Evolutionary conservation across 345 rosid species (phyloP), one percentile per base, ranked within the genome.

Genomic region (Bruguiera sexangula): DNA sequence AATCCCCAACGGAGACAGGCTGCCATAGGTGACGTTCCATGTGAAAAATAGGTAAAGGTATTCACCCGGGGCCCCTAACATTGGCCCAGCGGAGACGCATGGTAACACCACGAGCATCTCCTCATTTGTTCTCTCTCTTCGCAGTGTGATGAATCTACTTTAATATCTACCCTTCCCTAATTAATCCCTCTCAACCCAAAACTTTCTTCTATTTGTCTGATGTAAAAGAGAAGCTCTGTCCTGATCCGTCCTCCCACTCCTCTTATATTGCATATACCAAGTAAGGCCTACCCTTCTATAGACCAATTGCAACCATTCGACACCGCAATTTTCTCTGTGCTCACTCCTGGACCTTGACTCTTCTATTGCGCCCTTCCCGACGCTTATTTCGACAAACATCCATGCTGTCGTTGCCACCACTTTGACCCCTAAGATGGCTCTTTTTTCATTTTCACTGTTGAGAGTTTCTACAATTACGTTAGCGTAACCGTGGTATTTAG

Each of bases 21-120:
- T 83, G 29, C 91, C 96, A 29, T 89, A 92, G 4, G 88, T 86
- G 59, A 92, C 75, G 22, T 89, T 85, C 97, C 97, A 92, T 9
- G 82, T 77, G 78, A 79, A 81, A 62, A 64, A 86, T 29, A 87
- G 21, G 55, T 83, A 84, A 16, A 93, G 97, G 62, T 89, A 93
- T 27, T 82, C 97, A 20, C 83, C 88, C 10, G 57, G 63, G 1
- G 76, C 94, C 16, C 68, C 77, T 6, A 69, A 8, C 29, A 70
- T 11, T 13, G 84, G 73, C 48, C 69, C 82, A 31, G 76, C 79
- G 16, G 73, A 66, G 69, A 85, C 77, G 70, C 84, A 82, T 11
- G 83, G 51, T 10, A 85, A 56, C 63, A 81, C 69, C 69, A 54
- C 68, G 15, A 82, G 75, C 75, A 76, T 48, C 53, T 81, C 64